Base-by-base conservation (phyloP, 148 eudicot genomes). In the Chenopodium berlandieri region DNA sequence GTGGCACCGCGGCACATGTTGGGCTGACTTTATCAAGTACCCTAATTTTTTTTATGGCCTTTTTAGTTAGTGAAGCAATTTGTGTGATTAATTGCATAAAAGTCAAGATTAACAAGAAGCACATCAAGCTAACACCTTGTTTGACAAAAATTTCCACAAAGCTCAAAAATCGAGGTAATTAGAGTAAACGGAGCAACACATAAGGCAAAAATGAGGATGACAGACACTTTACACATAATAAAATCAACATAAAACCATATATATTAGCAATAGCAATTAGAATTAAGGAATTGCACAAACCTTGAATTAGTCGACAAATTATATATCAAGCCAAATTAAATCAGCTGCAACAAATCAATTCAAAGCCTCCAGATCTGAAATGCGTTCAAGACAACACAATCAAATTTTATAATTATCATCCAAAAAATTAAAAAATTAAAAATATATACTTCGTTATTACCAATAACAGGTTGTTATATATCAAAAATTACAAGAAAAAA, bases 321-420 rank as follows among this genome's bases (percentile, higher is more conserved):
- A 80, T 17, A 73, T 9, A 23, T 62, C 82, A 62, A 74, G 60
- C 77, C 7, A 52, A 50, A n/a, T 25, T 16, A 9, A 60, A n/a
- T 73, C 46, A 80, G 63, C 77, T 62, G 22, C 82, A 72, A 75
- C 31, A 68, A 32, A 13, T 10, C 52, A 71, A 69, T 37, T 65
- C 71, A 48, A 81, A 50, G 31, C 71, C n/a, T 47, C n/a, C 74
- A 65, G 78, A 74, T 81, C 83, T 81, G 73, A 50, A 73, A 75
- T 60, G 44, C 58, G 62, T 23, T 62, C 9, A 62, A 58, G 3
- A 60, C 71, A 16, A 62, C 44, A 37, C 34, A 70, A 73, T 50
- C 76, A 44, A 80, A 60, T 22, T 4, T 56, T 40, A 58, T 34
- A 72, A 72, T 72, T n/a, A 62, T 46, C 19, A 37, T 48, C 30